Conservation (phyloP, 495 filamentous ascomycete genomes). For the Neurospora discreta region DNA sequence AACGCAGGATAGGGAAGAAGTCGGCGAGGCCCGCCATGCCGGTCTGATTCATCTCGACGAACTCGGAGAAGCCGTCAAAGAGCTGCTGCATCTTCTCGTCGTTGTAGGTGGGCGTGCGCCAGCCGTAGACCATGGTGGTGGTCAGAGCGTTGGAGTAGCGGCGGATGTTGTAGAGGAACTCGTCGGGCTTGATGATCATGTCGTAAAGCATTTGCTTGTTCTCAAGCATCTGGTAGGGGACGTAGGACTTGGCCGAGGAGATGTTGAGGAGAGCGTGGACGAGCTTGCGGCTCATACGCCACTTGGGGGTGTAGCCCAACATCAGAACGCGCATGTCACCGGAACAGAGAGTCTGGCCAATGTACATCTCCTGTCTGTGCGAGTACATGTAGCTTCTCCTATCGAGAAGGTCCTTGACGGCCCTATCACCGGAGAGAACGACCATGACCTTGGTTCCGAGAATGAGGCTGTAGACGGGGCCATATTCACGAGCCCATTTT, state of each 20-base stretch:
- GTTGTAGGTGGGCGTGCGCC: constrained; percentile 34
- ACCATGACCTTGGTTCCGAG: constrained; percentile 27
- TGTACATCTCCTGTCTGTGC: constrained; percentile 24
- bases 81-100: constrained; percentile 42
- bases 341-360: constrained; percentile 23
- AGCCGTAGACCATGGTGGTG: constrained; percentile 47
- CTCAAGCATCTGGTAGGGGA: constrained; percentile 43
- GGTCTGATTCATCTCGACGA: constrained; percentile 34
- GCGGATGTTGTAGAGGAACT: constrained; percentile 38
- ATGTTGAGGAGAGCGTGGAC: constrained; percentile 36
- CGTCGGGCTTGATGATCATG: constrained; percentile 26
- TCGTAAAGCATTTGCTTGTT: constrained; percentile 39
- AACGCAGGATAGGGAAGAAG: constrained; percentile 31
- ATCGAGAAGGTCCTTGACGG: constrained; percentile 29
- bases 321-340: constrained; percentile 22
- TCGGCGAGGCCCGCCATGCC: constrained; percentile 28
- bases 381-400: constrained; percentile 30
- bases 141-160: constrained; percentile 45
- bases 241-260: constrained; percentile 27
- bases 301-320: constrained; percentile 28
- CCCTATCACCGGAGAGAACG: constrained; percentile 24
- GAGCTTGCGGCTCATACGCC: constrained; percentile 33
- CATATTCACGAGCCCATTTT: constrained; percentile 29
- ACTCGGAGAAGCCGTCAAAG: constrained; percentile 42
- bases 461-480: constrained; percentile 29